phyloP scores from a whole-genome alignment of 257 asterid species.

The Solanum peruvianum region DNA sequence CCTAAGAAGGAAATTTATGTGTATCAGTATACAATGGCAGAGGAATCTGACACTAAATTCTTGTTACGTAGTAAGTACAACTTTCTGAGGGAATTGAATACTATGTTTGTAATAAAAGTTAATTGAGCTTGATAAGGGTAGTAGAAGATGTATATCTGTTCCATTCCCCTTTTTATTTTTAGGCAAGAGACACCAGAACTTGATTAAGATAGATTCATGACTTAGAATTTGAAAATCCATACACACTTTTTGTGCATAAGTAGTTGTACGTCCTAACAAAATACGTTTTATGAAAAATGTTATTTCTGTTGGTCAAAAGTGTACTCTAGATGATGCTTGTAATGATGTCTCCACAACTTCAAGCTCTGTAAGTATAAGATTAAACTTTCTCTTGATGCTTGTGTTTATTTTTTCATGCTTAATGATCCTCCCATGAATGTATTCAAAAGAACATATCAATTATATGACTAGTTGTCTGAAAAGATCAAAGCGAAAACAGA shows the following conservation, averaged over 20 bases:
- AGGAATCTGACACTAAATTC: neutral
- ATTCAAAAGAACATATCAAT: neutral
- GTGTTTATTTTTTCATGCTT: neutral
- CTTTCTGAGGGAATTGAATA: neutral
- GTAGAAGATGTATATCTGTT: neutral
- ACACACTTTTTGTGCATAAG: neutral
- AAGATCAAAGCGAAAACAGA: neutral
- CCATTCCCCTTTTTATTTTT: neutral
- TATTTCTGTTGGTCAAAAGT: neutral
- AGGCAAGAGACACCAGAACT: neutral
- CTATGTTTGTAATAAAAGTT: neutral
- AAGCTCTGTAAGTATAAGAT: neutral
- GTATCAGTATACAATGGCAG: neutral
- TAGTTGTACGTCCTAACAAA: neutral
- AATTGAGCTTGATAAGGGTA: neutral
- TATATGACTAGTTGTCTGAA: neutral
- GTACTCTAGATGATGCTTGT: neutral
- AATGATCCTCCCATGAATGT: neutral
- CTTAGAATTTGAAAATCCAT: neutral
- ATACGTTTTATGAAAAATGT: neutral
- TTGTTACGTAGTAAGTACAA: neutral
- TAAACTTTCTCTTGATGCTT: neutral
- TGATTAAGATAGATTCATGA: neutral
- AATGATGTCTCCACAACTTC: neutral
- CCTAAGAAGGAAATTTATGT: constrained; percentile 33